phyloP scores from a whole-genome alignment of 805 yeast species.

The Hanseniaspora singularis region DNA sequence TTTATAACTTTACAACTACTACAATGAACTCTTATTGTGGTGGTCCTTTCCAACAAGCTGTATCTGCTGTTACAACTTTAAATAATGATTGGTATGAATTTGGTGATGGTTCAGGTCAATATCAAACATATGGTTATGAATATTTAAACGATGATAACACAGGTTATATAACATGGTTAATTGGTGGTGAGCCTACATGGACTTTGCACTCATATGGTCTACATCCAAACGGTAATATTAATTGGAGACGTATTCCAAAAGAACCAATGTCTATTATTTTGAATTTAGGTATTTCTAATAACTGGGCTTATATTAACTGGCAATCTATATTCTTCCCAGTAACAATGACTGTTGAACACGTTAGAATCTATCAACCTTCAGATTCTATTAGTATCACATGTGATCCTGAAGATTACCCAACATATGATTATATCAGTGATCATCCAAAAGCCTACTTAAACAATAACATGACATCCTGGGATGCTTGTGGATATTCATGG shows the following conservation, averaged over 20 bases:
- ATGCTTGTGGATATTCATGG: conserved; percentile 52
- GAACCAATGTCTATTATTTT: conserved; percentile 88
- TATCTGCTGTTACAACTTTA: conserved; percentile 69
- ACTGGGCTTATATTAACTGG: conserved; percentile 95
- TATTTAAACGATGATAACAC: conserved; percentile 53
- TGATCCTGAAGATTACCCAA: conserved; percentile 79
- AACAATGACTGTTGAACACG: conserved; percentile 66
- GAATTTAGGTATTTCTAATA: conserved; percentile 81
- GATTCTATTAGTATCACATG: conserved; percentile 54
- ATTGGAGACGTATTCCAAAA: conserved; percentile 65
- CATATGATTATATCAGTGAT: conserved; percentile 62
- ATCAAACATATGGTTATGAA: conserved; percentile 69
- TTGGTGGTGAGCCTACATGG: conserved; percentile 67
- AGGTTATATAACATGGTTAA: conserved; percentile 79
- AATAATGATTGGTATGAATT: conserved; percentile 73
- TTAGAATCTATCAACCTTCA: conserved; percentile 81
- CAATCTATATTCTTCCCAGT: conserved; percentile 65
- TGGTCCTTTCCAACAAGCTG: conserved; percentile 88
- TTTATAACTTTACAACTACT: conserved; percentile 57
- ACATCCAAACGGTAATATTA: conserved; percentile 84
- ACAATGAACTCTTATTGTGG: conserved; percentile 81
- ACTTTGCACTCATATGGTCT: conserved; percentile 63
- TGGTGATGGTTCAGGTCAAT: conserved; percentile 41
- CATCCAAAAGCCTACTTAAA: conserved; percentile 62
- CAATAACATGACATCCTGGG: conserved; percentile 64